Conservation (phyloP, 352 stramenopile species). For the Hyaloperonospora brassicae region DNA sequence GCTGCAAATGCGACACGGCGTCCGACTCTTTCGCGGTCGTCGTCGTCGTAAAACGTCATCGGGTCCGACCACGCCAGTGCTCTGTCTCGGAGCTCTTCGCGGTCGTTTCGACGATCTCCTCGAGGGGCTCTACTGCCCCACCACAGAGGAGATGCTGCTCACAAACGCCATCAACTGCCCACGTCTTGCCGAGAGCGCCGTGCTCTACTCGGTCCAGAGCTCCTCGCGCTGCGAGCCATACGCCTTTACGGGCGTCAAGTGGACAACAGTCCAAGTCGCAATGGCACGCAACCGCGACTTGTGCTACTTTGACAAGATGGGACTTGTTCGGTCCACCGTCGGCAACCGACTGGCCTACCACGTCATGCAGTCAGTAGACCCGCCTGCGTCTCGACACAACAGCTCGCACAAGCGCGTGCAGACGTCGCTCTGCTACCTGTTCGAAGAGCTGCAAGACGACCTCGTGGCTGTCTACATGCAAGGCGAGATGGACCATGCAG, state of each 20-base stretch:
- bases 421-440: constrained; percentile 29
- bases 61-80: constrained; percentile 10
- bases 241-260: constrained; percentile 41
- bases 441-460: constrained; percentile 30
- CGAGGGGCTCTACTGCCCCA: constrained; percentile 31
- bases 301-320: constrained; percentile 45
- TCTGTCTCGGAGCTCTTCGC: constrained; percentile 27
- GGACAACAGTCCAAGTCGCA: constrained; percentile 26
- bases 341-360: constrained; percentile 35
- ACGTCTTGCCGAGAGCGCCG: constrained; percentile 25
- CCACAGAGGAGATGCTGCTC: constrained; percentile 38
- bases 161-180: constrained; percentile 33
- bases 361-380: constrained; percentile 36
- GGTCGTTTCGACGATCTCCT: constrained; percentile 43
- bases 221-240: constrained; percentile 27
- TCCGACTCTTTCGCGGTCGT: constrained; percentile 33
- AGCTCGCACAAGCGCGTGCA: constrained; percentile 22
- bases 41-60: not conserved
- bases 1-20: constrained; percentile 23
- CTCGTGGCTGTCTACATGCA: constrained; percentile 34
- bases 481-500: constrained; percentile 16
- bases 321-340: constrained; percentile 25
- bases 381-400: constrained; percentile 23
- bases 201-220: constrained; percentile 30
- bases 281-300: constrained; percentile 35